A percentile compares a stretch with the other conserved stretches of the same genome.
These are phyloP conservation scores for Agrocybe pediades DNA, from an alignment of 768 basidiomycete genomes.

Conservation along the genomic window DNA sequence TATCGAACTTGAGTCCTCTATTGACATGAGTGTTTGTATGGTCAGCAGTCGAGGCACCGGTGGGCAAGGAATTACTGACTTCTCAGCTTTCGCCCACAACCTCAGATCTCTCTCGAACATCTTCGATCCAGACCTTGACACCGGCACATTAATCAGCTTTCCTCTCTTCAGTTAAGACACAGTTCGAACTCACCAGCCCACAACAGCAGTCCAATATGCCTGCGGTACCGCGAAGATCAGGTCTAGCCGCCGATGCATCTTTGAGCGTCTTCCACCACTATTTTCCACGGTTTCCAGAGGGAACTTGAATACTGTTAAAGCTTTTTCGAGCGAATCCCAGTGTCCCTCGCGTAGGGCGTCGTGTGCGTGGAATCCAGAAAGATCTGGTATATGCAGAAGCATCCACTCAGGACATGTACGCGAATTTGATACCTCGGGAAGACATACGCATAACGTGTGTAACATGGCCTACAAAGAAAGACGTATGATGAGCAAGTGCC, in stretches of 20 bases:
- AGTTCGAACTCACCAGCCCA: slow-evolving; percentile 69
- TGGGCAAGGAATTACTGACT: slow-evolving; percentile 38
- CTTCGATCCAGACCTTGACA: slow-evolving; percentile 77
- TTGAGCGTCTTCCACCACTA: slow-evolving; percentile 25
- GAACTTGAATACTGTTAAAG: slow-evolving; percentile 72
- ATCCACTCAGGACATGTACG: background rate
- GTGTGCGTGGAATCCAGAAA: slow-evolving; percentile 60
- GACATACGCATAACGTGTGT: slow-evolving; percentile 84
- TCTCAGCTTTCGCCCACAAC: slow-evolving; percentile 68
- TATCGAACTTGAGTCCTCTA: slow-evolving; percentile 85
- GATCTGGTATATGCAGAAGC: slow-evolving; percentile 36
- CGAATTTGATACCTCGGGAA: no score
- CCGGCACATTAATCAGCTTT: background rate
- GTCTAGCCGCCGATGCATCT: slow-evolving; percentile 71
- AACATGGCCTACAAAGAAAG: slow-evolving; percentile 53
- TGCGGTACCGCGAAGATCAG: slow-evolving; percentile 78
- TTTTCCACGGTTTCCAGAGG: slow-evolving; percentile 41
- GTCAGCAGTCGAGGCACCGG: background rate
- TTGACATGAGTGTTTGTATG: background rate
- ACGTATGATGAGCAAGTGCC: background rate
- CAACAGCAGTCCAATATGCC: slow-evolving; percentile 85
- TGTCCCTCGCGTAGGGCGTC: slow-evolving; percentile 57
- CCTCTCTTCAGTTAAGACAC: background rate
- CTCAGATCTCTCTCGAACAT: slow-evolving; percentile 90
- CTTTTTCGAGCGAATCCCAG: slow-evolving; percentile 84